These are phyloP conservation scores for Beauveria bassiana DNA, from an alignment of 2,329 filamentous ascomycete genomes.

Conservation along the genomic window DNA sequence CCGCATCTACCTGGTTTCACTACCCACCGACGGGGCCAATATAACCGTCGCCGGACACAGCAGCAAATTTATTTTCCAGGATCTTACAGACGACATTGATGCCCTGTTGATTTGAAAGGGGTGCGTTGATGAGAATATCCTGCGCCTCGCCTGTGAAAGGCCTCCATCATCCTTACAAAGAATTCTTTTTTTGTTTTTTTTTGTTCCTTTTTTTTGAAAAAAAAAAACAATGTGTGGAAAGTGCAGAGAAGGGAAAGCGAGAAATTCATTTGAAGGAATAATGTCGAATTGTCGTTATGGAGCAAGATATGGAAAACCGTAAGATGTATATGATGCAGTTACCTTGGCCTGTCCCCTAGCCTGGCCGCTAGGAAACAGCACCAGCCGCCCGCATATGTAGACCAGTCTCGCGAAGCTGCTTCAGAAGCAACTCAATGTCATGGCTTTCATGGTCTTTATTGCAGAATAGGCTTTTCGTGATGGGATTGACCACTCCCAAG, in stretches of 20 bases:
- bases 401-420: not conserved
- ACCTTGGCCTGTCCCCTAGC: too few relatives aligned
- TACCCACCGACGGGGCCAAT: slow-evolving; percentile 11
- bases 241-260: too few relatives aligned
- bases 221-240: too few relatives aligned
- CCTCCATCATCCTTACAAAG: too few relatives aligned
- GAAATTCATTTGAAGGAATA: too few relatives aligned
- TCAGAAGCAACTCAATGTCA: not conserved
- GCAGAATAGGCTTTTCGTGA: not conserved
- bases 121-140: not conserved
- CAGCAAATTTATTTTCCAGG: slow-evolving; percentile 8
- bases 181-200: too few relatives aligned
- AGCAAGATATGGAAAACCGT: too few relatives aligned
- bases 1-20: slow-evolving; percentile 10
- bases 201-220: too few relatives aligned
- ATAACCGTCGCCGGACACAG: slow-evolving; percentile 10
- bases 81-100: not conserved
- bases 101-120: not conserved
- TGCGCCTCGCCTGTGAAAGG: too few relatives aligned
- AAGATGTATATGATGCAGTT: too few relatives aligned
- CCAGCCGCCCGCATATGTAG: not conserved
- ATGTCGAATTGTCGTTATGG: too few relatives aligned
- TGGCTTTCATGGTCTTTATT: not conserved
- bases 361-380: not conserved
- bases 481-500: not conserved